Percentiles rank a stretch among this genome's conserved stretches.
Evolutionary conservation across 495 filamentous ascomycete species (phyloP).

Genomic region (Penicillium cataractarum): DNA sequence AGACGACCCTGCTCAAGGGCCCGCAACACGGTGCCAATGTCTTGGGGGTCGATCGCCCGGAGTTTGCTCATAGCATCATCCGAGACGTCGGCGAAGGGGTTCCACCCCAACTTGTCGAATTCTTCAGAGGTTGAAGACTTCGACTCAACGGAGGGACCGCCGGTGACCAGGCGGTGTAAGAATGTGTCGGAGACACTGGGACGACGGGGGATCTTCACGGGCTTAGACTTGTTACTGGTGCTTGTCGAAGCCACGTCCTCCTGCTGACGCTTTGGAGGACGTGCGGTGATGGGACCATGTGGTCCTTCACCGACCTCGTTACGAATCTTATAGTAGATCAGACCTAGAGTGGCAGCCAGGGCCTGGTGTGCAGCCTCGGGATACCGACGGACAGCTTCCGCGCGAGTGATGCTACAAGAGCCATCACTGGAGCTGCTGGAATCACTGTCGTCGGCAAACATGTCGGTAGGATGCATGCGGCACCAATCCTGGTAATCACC

Average conservation of each 20-base stretch:
- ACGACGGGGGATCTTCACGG: constrained; percentile 42
- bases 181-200: constrained; percentile 39
- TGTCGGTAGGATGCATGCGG: constrained; percentile 37
- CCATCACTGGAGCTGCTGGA: constrained; percentile 45
- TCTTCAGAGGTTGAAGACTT: constrained; percentile 43
- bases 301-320: constrained; percentile 46
- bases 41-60: constrained; percentile 43
- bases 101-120: constrained; percentile 45
- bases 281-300: constrained; percentile 23
- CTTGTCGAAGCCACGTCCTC: constrained; percentile 39
- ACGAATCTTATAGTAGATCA: constrained; percentile 49
- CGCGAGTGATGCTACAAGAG: constrained; percentile 34
- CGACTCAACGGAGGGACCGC: constrained; percentile 38
- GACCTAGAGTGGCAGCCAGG: constrained; percentile 43
- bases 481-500: constrained; percentile 46
- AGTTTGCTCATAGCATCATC: constrained; percentile 45
- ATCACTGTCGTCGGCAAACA: constrained; percentile 41
- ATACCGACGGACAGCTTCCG: constrained; percentile 39
- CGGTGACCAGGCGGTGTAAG: constrained; percentile 38
- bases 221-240: constrained; percentile 40
- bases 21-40: constrained; percentile 40
- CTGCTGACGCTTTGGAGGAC: constrained; percentile 43
- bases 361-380: constrained; percentile 49
- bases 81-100: constrained; percentile 42
- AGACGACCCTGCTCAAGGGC: constrained; percentile 43